phyloP scores from a whole-genome alignment of 306 rosid species.

The Medicago ruthenica region DNA sequence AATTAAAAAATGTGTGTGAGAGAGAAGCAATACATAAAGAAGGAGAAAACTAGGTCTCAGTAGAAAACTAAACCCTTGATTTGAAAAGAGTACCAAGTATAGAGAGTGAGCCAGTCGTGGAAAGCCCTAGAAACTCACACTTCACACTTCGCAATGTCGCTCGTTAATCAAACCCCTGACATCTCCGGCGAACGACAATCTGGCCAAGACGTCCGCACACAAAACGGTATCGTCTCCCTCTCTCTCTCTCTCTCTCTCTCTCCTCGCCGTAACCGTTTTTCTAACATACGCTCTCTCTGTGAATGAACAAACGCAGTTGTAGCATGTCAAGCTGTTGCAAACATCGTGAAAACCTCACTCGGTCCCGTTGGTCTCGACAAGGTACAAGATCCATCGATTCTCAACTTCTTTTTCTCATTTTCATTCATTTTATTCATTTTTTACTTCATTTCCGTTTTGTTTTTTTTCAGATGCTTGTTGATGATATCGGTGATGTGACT shows the following conservation, averaged over 20 bases:
- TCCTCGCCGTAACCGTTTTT: constrained; percentile 1
- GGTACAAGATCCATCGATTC: constrained; percentile 53
- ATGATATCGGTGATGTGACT: constrained; percentile 93
- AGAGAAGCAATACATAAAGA: not conserved
- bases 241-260: not conserved
- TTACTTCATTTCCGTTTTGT: not conserved
- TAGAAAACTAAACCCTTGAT: constrained; percentile 17
- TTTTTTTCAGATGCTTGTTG: constrained; percentile 83
- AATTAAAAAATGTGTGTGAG: not conserved
- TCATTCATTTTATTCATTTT: not conserved
- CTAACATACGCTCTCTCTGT: not conserved
- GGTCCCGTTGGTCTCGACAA: constrained; percentile 99
- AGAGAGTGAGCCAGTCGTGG: not conserved
- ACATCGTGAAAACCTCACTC: constrained; percentile 88
- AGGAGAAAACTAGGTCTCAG: constrained; percentile 12
- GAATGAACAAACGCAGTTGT: constrained; percentile 47
- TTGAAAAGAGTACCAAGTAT: no score
- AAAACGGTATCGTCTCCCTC: constrained; percentile 64
- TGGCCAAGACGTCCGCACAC: constrained; percentile 97
- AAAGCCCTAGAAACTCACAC: constrained; percentile 27
- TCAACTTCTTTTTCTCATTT: not conserved
- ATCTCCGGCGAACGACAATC: constrained; percentile 90
- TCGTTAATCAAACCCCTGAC: constrained; percentile 68
- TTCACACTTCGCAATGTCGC: constrained; percentile 52
- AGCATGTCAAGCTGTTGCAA: constrained; percentile 93